These are phyloP conservation scores for Mangifera indica DNA, from an alignment of 345 rosid species.

Conservation along the genomic window DNA sequence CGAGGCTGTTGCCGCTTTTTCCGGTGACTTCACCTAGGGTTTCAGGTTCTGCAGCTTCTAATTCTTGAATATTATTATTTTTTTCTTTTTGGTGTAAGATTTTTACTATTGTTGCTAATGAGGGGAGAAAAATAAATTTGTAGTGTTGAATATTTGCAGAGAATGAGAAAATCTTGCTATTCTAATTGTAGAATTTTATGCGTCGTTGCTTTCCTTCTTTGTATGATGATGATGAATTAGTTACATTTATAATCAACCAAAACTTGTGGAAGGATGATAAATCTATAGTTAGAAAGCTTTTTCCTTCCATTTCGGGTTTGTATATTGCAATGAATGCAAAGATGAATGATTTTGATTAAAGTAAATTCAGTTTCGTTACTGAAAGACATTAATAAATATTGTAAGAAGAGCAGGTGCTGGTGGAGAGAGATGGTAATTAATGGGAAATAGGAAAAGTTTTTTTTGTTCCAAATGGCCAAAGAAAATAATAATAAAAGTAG, in stretches of 20 bases:
- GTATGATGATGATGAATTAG: too few relatives aligned
- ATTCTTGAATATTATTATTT: slow-evolving; percentile 26
- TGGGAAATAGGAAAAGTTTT: slow-evolving; percentile 11
- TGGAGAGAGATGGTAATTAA: background rate
- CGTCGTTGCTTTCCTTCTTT: background rate
- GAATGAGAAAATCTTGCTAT: slow-evolving; percentile 35
- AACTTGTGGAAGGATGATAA: background rate
- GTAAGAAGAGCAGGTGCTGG: slow-evolving; percentile 15
- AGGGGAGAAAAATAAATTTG: slow-evolving; percentile 27
- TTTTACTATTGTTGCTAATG: slow-evolving; percentile 30
- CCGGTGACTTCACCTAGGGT: slow-evolving; percentile 84
- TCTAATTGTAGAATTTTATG: slow-evolving; percentile 33
- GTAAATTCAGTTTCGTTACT: slow-evolving; percentile 8
- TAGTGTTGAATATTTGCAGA: slow-evolving; percentile 33
- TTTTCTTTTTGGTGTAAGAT: slow-evolving; percentile 29
- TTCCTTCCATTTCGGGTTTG: background rate
- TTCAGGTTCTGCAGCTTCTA: slow-evolving; percentile 59
- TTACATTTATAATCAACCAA: too few relatives aligned
- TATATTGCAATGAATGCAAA: slow-evolving; percentile 16
- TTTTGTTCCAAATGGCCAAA: slow-evolving; percentile 19
- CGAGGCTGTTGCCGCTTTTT: slow-evolving; percentile 78
- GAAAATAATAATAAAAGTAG: slow-evolving; percentile 20
- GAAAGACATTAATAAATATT: slow-evolving; percentile 17
- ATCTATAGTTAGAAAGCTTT: too few relatives aligned
- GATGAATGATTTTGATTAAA: slow-evolving; percentile 9